Evolutionary conservation across 305 asterid species (phyloP), one percentile per base, ranked within the genome.

Genomic region (Fraxinus ornus): DNA sequence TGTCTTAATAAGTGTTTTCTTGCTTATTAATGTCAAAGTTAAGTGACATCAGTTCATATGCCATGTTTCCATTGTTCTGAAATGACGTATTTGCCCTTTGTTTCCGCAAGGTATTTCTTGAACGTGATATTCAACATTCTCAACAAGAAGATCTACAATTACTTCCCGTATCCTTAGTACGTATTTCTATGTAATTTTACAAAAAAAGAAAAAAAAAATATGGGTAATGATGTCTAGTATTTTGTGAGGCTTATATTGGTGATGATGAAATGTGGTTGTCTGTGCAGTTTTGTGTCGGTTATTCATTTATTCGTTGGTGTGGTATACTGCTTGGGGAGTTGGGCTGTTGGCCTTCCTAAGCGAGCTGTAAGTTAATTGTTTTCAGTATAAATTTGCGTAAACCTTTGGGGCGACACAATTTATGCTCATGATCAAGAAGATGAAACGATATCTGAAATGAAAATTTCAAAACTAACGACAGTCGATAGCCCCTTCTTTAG

Each of bases 61-160:
- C 19, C 8, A 17, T 52, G 5, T 13, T 47, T 3, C 5, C 0
- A n/a, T 17, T 55, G 6, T n/a, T 19, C 5, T 5, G 66, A 5
- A 87, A 77, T 88, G 81, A 83, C 86, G 33, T 33, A 60, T 13
- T 66, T 80, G 77, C 30, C 90, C 26, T 55, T 87, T 86, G n/a
- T 1, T 76, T 47, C 4, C 49, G 84, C 80, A 41, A 94, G 98
- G 99, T 95, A 95, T 83, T 93, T 95, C 37, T 81, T 95, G 92
- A 95, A 95, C 82, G 97, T 95, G 91, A 94, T 95, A 9, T 95
- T 95, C 97, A 95, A 95, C 89, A 95, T 95, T 79, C 86, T 95
- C 86, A 95, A 95, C 97, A 95, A 95, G 98, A 95, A 94, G 96
- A 94, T 95, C 94, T 95, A 94, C 90, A 95, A 95, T 82, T 95